Base-by-base conservation (phyloP, 176 grass and related monocot species). In the Calamus simplicifolius region DNA sequence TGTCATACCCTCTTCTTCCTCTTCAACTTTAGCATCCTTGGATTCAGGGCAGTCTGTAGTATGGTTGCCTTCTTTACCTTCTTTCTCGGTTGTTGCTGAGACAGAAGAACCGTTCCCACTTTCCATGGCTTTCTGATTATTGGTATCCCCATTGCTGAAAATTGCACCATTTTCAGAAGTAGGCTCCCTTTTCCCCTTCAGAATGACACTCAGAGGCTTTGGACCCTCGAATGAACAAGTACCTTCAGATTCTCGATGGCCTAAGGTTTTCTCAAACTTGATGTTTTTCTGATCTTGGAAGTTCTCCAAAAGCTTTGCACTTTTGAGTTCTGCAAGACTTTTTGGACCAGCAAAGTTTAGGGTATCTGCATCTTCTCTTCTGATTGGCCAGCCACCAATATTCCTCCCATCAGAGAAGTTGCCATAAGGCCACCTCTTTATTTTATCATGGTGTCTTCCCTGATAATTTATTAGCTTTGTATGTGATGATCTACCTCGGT, bases 171-270 rank as follows among this genome's bases (percentile, higher is more conserved):
- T 55, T 31, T 49, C 70, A 62, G 67, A 66, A 48, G 49, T n/a
- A 19, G 48, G 25, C 50, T 60, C 59, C 51, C 68, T 80, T 74
- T 90, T 86, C 55, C 73, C 83, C 79, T 86, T 82, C 55, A 86
- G 48, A 50, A 86, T 85, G 51, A 50, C 59, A 58, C 82, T 67
- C 18, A 86, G 61, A 3, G 87, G 72, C 59, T 82, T 82, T 18
- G 79, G 87, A 27, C 87, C 59, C 10, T 85, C 79, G 18, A 90
- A 90, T 5, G 21, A 52, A 66, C 64, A 64, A 54, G 59, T 17
- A 8, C 59, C 61, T 25, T 72, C 72, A 48, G 61, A 62, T 15
- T 62, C 80, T 57, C 30, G 50, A 53, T 8, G 30, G 3, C 48
- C 19, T 57, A 43, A 43, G 12, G 35, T 0, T 43, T 3, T 43